These are phyloP conservation scores for Pholiota microspora DNA, from an alignment of 768 basidiomycete species.

Conservation along the genomic window DNA sequence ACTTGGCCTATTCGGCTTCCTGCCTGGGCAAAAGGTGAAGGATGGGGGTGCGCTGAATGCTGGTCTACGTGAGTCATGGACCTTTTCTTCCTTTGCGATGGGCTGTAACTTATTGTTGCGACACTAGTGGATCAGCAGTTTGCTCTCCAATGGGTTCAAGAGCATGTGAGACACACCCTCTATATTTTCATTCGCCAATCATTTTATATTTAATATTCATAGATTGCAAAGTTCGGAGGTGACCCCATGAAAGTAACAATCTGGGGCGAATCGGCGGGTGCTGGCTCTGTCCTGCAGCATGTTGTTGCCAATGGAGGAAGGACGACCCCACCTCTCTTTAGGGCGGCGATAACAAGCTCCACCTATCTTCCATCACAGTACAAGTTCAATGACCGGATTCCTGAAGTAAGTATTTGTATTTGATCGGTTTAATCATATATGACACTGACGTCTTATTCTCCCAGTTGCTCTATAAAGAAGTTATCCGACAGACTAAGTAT, in stretches of 20 bases:
- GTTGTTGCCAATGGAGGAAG: slow-evolving; percentile 43
- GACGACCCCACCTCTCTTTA: slow-evolving; percentile 43
- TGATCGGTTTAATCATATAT: not conserved
- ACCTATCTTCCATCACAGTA: slow-evolving; percentile 45
- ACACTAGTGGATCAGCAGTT: slow-evolving; percentile 45
- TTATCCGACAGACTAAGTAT: slow-evolving; percentile 7
- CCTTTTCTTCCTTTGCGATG: too few species aligned
- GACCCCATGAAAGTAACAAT: slow-evolving; percentile 38
- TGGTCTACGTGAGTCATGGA: slow-evolving; percentile 40
- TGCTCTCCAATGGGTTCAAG: slow-evolving; percentile 41
- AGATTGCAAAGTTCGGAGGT: slow-evolving; percentile 41
- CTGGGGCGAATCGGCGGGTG: slow-evolving; percentile 45
- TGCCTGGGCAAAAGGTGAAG: slow-evolving; percentile 40
- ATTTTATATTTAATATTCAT: not conserved
- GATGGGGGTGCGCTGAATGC: slow-evolving; percentile 42
- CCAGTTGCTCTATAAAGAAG: not conserved
- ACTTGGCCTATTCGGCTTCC: slow-evolving; percentile 42
- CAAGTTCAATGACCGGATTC: slow-evolving; percentile 37
- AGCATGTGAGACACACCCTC: slow-evolving; percentile 26
- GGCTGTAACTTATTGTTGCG: too few species aligned
- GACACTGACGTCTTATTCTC: not conserved
- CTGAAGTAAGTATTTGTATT: slow-evolving; percentile 28
- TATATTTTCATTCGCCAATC: not conserved
- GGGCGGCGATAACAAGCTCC: slow-evolving; percentile 43
- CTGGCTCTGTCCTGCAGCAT: slow-evolving; percentile 50